Base-by-base conservation (phyloP, 106 monocot species). In the Xerophyta viscosa region DNA sequence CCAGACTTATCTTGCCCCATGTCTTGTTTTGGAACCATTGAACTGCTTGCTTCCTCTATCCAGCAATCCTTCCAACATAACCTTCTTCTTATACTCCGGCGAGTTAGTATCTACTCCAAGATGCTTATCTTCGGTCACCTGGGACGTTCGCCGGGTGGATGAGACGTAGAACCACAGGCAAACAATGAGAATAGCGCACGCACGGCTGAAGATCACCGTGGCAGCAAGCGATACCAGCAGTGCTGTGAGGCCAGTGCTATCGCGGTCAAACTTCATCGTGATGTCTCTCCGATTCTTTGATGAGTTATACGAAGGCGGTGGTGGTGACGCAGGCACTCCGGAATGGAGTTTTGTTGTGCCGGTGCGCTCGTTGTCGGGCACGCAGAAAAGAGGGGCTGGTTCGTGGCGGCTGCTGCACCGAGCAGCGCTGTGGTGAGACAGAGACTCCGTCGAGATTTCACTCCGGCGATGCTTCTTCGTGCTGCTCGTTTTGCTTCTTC, bases 81-180 rank as follows among this genome's bases (percentile, higher is more conserved):
- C 57, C 20, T 24, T 65, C 65, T 65, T 65, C 65, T 65, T 65
- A 46, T 45, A 13, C 56, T 65, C 65, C 31, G 44, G 44, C 20
- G 65, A 55, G 15, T 56, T 33, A 31, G 33, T 3, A 12, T 46
- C 54, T 2, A 25, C 4, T 2, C 12, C 24, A 6, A 11, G 1
- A 0, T 25, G 23, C 6, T 50, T 20, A 21, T 10, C 9, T 29
- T 28, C 20, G 27, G 20, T 2, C 27, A 2, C 29, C 10, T 3
- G 9, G 27, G 23, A 26, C 23, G 27, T 8, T 20, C 29, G 20
- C 23, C 4, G 12, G 57, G 51, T 31, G 43, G 29, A 39, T 39
- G 11, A 58, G 24, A n/a, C n/a, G 58, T 71, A 71, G 50, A 57
- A 33, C 31, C 71, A 71, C 0, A 56, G 44, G 65, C 65, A 57